Percentiles rank a stretch among this genome's conserved stretches.
phyloP scores from a whole-genome alignment of 768 basidiomycete genomes.

The Suillus cothurnatus region DNA sequence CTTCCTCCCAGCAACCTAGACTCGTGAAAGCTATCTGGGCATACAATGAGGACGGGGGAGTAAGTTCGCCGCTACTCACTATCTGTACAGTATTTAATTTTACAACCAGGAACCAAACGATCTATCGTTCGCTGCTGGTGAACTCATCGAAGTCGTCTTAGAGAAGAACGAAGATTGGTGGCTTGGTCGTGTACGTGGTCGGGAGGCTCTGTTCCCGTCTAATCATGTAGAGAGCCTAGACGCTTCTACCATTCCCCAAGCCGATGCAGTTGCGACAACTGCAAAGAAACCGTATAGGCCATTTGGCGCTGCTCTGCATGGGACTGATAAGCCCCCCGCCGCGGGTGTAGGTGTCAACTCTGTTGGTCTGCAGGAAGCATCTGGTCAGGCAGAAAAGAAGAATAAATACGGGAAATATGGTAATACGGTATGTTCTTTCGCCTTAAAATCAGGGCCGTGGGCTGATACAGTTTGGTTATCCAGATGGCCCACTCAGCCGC shows the following conservation, averaged over 20 bases:
- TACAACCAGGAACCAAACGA: conserved; percentile 72
- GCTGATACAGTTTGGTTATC: not conserved
- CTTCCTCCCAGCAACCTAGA: conserved; percentile 10
- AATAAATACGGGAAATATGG: conserved; percentile 58
- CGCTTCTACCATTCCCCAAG: conserved; percentile 10
- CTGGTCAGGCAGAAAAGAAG: conserved; percentile 48
- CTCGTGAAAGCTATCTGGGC: conserved; percentile 55
- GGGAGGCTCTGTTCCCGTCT: conserved; percentile 77
- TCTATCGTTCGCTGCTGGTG: conserved; percentile 74
- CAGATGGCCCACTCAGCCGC: conserved; percentile 61
- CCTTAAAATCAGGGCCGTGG: conserved; percentile 12
- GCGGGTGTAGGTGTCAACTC: conserved; percentile 30
- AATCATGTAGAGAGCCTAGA: conserved; percentile 67
- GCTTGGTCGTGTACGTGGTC: conserved; percentile 66
- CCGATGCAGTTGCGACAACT: not conserved
- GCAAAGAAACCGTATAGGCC: conserved; percentile 33
- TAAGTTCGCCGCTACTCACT: conserved; percentile 26
- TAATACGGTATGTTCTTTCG: conserved; percentile 47
- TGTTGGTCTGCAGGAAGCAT: conserved; percentile 30
- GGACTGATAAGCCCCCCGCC: conserved; percentile 33
- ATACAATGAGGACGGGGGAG: conserved; percentile 62
- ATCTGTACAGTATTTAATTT: conserved; percentile 12
- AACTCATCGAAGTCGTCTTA: conserved; percentile 74
- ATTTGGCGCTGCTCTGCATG: conserved; percentile 41
- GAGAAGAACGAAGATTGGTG: conserved; percentile 91